phyloP scores from a whole-genome alignment of 129 eudicot species.

The Lactuca sativa region DNA sequence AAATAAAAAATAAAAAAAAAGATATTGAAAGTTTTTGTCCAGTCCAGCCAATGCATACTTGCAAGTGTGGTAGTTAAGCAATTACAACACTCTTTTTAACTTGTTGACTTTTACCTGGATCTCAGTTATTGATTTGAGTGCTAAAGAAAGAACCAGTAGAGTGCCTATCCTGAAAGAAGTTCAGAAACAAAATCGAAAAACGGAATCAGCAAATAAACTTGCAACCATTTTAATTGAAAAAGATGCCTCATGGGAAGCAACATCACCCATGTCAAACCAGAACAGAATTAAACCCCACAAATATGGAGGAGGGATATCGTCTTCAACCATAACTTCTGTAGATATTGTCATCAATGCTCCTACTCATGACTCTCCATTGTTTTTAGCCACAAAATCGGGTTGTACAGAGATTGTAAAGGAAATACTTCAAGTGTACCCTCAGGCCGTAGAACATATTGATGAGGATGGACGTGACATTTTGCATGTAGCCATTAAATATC shows the following conservation, averaged over 20 bases:
- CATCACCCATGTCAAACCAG: slow-evolving; percentile 5
- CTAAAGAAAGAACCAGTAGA: not conserved
- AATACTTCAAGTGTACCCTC: slow-evolving; percentile 22
- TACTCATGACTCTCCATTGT: slow-evolving; percentile 12
- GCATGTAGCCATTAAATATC: slow-evolving; percentile 34
- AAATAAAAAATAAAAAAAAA: no score
- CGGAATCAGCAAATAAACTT: slow-evolving; percentile 16
- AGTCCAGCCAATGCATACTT: no score
- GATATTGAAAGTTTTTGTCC: no score
- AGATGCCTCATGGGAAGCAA: slow-evolving; percentile 25
- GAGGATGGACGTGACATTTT: slow-evolving; percentile 27
- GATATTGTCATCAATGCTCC: slow-evolving; percentile 5
- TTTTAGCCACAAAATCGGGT: slow-evolving; percentile 17
- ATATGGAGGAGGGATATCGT: not conserved
- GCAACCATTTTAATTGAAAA: slow-evolving; percentile 11
- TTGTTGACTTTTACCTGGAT: no score
- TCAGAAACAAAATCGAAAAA: slow-evolving; percentile 12
- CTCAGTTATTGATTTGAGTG: slow-evolving; percentile 12
- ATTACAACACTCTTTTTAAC: no score
- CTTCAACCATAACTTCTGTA: not conserved
- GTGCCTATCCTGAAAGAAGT: slow-evolving; percentile 10
- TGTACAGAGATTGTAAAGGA: slow-evolving; percentile 9
- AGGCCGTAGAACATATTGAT: slow-evolving; percentile 34
- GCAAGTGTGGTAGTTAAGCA: no score
- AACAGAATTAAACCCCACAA: slow-evolving; percentile 14